Evolutionary conservation across 176 grass and related monocot species (phyloP).

Genomic region (sorghum (Sorghum bicolor)): Sorghum_bicolor_NCBIv3 NC_012873.2:55952501-55953000

Average conservation of each 20-base stretch:
- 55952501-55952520: not conserved
- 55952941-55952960: conserved; percentile 99
- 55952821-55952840: conserved; percentile 5
- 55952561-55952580: not conserved
- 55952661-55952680: not conserved
- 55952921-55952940: conserved; percentile 90
- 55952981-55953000: conserved; percentile 98
- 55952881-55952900: conserved; percentile 88
- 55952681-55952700: not conserved
- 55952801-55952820: conserved; percentile 11
- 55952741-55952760: conserved; percentile 23
- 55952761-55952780: conserved; percentile 9
- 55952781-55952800: not conserved
- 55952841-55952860: conserved; percentile 85
- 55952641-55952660: not conserved
- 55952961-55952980: conserved; percentile 96
- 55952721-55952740: not conserved
- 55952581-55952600: not conserved
- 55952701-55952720: conserved; percentile 19
- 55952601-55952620: conserved; percentile 14
- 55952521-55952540: conserved; percentile 5
- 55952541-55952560: not conserved
- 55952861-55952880: conserved; percentile 99
- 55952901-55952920: conserved; percentile 97
- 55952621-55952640: not conserved